phyloP scores from a whole-genome alignment of 495 filamentous ascomycete genomes.

The Podospora conica region DNA sequence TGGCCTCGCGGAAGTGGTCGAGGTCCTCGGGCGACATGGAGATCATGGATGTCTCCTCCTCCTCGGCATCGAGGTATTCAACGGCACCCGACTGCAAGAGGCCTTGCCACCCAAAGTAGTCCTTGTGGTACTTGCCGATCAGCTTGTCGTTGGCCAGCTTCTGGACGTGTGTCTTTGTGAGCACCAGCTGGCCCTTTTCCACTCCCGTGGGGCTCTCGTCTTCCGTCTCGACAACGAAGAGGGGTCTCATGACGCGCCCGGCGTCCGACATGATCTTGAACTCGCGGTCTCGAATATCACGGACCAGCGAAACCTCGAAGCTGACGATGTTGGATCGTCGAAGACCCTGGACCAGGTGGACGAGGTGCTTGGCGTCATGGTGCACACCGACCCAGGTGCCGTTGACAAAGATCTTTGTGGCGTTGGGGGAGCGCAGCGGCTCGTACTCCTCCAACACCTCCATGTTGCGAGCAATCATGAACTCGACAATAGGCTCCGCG shows the following conservation, averaged over 20 bases:
- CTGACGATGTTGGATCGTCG: conserved; percentile 71
- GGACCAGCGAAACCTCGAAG: conserved; percentile 84
- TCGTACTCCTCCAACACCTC: conserved; percentile 96
- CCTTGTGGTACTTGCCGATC: conserved; percentile 50
- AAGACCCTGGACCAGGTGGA: conserved; percentile 67
- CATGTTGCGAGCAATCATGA: conserved; percentile 92
- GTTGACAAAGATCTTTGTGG: conserved; percentile 97
- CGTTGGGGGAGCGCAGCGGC: conserved; percentile 76
- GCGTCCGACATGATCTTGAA: conserved; percentile 99
- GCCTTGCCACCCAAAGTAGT: conserved; percentile 80
- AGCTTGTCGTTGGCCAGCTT: conserved; percentile 53
- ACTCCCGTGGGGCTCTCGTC: conserved; percentile 65
- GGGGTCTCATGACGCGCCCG: conserved; percentile 83
- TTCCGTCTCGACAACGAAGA: conserved; percentile 69
- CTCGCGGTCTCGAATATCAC: conserved; percentile 92
- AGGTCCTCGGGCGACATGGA: conserved; percentile 97
- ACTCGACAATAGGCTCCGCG: conserved; percentile 83
- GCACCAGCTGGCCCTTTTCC: conserved; percentile 67
- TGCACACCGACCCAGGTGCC: conserved; percentile 96
- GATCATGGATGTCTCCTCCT: conserved; percentile 98
- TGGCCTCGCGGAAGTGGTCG: conserved; percentile 52
- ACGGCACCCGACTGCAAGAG: conserved; percentile 74
- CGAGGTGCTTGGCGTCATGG: conserved; percentile 72
- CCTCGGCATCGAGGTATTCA: conserved; percentile 94
- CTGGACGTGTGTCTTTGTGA: conserved; percentile 76